Evolutionary conservation across 768 basidiomycete genomes (phyloP), one percentile per base, ranked within the genome.

Genomic region (Krasilnikovozyma curviuscula): DNA sequence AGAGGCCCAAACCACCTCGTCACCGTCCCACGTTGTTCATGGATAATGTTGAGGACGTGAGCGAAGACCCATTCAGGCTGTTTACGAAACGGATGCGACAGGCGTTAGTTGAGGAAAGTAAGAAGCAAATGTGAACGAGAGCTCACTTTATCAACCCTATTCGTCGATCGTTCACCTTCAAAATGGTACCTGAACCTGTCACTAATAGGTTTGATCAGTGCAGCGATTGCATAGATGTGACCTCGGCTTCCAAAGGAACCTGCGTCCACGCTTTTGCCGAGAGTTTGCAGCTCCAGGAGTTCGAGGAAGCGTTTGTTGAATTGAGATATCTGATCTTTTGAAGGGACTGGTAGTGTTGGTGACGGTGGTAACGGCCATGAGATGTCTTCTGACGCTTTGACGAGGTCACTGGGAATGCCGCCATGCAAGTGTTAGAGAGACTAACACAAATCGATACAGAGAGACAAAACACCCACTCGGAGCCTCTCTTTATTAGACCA

Each of bases 61-160:
- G 85, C 79, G 61, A 97, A 83, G 58, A 84, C 95, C 84, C 89
- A 97, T 63, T 97, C 93, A 1, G 93, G 91, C 85, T 91, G 58
- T 8, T 4, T 37, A 14, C 0, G 21, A 31, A 9, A 37, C 16
- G 7, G 3, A 21, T 6, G 3, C 24, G 8, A 29, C 28, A 31
- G 14, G 24, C 27, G 23, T 10, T 32, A n/a, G 27, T 38, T 45
- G 18, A 37, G 5, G 45, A 30, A n/a, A 18, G 21, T n/a, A 2
- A 9, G 13, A 19, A 35, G 48, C 45, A 2, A 24, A 21, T n/a
- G 9, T 3, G 7, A 12, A n/a, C 21, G 12, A 27, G 3, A 10
- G 49, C 60, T 16, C 44, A 82, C 88, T 75, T 95, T 97, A 67
- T 97, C 91, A 9, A 86, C 63, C 44, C 83, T 72, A 63, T 95